These are phyloP conservation scores for Epichloe aotearoae DNA, from an alignment of 2,329 filamentous ascomycete species.

Conservation along the genomic window DNA sequence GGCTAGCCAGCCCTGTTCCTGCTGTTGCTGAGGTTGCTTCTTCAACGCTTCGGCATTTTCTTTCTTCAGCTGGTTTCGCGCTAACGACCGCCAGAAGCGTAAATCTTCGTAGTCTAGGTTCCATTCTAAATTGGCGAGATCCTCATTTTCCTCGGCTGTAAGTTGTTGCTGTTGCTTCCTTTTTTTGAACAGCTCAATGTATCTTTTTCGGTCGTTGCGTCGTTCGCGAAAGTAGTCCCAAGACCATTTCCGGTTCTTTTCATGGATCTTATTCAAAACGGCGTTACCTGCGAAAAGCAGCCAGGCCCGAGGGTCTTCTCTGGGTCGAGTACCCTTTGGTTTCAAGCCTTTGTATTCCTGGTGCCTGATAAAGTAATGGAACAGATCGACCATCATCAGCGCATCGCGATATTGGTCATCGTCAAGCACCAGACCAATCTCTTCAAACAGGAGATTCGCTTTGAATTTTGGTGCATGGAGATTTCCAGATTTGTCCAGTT, in stretches of 20 bases:
- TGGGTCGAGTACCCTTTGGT: constrained; percentile 66
- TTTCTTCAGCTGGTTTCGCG: constrained; percentile 86
- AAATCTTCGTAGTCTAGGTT: constrained; percentile 91
- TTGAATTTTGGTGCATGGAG: constrained; percentile 73
- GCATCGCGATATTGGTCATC: constrained; percentile 95
- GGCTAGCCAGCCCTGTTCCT: constrained; percentile 75
- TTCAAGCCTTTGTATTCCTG: constrained; percentile 93
- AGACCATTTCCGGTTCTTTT: constrained; percentile 83
- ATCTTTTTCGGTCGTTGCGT: constrained; percentile 74
- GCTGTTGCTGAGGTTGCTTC: constrained; percentile 36
- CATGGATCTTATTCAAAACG: constrained; percentile 86
- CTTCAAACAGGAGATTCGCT: constrained; percentile 83
- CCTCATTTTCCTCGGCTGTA: constrained; percentile 54
- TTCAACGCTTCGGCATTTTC: constrained; percentile 87
- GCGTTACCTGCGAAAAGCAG: constrained; percentile 81
- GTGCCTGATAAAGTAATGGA: constrained; percentile 95
- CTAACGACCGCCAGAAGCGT: constrained; percentile 91
- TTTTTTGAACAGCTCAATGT: constrained; percentile 98
- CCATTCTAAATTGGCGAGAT: constrained; percentile 65
- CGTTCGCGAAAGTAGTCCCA: constrained; percentile 94
- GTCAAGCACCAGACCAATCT: constrained; percentile 94
- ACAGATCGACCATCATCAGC: constrained; percentile 94
- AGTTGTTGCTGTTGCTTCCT: constrained; percentile 65
- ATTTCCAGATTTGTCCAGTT: constrained; percentile 86
- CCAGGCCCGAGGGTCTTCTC: constrained; percentile 88